Conservation (phyloP, 441 rosid genomes). For the Gossypium davidsonii region DNA sequence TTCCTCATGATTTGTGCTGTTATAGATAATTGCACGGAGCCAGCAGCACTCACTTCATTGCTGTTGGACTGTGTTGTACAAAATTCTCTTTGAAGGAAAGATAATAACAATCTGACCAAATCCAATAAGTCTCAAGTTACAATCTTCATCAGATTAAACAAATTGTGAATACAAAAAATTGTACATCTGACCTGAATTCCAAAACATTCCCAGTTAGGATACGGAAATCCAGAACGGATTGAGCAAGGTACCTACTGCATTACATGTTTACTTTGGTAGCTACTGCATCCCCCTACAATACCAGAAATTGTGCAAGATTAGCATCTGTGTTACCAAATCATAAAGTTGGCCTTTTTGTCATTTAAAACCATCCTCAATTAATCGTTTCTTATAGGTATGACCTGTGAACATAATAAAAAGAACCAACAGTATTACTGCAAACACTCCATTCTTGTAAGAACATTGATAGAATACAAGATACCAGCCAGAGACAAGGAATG, state of each 20-base stretch:
- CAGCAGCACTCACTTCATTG: background rate
- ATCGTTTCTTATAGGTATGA: background rate
- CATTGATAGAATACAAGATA: background rate
- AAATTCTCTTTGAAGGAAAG: background rate
- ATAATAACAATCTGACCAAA: background rate
- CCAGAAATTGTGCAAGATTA: conserved; percentile 1
- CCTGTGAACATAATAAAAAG: background rate
- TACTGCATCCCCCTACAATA: background rate
- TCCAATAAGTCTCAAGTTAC: background rate
- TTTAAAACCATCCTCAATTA: background rate
- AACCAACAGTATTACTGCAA: background rate
- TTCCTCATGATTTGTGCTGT: background rate
- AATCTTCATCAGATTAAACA: background rate
- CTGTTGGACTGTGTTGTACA: background rate
- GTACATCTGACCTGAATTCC: conserved; percentile 1
- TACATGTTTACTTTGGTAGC: background rate
- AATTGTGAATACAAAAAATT: background rate
- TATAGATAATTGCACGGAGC: background rate
- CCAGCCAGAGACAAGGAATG: background rate
- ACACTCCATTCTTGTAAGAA: background rate
- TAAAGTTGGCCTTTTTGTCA: background rate
- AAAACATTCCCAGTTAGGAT: background rate
- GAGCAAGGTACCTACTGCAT: background rate
- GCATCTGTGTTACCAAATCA: background rate
- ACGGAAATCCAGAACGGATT: background rate